Base-by-base conservation (phyloP, 495 filamentous ascomycete genomes). In the Penicillium paxilli region DNA sequence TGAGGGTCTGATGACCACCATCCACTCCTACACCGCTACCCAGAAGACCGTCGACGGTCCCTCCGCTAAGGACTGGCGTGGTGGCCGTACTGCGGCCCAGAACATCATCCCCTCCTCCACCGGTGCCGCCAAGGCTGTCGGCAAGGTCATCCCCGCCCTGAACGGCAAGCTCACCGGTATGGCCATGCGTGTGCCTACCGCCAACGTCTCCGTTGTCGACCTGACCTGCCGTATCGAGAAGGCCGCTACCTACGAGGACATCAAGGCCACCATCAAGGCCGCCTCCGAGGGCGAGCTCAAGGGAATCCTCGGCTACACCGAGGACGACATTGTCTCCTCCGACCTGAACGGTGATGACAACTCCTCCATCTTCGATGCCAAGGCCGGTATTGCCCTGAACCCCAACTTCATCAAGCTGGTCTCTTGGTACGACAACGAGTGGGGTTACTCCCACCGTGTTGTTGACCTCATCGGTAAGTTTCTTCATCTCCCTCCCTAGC, bases 31-130 rank as follows among this genome's bases (percentile, higher is more conserved):
- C 89, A 98, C 94, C 63, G 95, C 94, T 66, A 98, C 94, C 73
- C 94, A 98, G 83, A 98, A 98, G 89, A 96, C 92, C 59, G 94
- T 98, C 64, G 94, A 98, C 67, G 95, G 92, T 67, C 94, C 94
- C 62, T 98, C 94, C 42, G 78, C 80, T 74, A 98, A 98, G 90
- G 94, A 98, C 84, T 98, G 94, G 94, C 87, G 94, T 78, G 94
- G 94, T 83, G 94, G 94, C 67, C 94, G 94, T 79, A 90, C 90
- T 66, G 94, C 95, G 78, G 95, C 94, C 63, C 88, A 96, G 83
- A 98, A 98, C 87, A 98, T 98, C 85, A 98, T 98, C 69, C 94
- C 94, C 74, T 90, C 86, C 85, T 96, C 91, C 84, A 98, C 94
- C 58, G 94, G 94, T 86, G 94, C 94, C 74, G 94, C 94, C 69